These are phyloP conservation scores for Neoboletus subvelutipes DNA, from an alignment of 768 basidiomycete genomes.

Conservation along the genomic window DNA sequence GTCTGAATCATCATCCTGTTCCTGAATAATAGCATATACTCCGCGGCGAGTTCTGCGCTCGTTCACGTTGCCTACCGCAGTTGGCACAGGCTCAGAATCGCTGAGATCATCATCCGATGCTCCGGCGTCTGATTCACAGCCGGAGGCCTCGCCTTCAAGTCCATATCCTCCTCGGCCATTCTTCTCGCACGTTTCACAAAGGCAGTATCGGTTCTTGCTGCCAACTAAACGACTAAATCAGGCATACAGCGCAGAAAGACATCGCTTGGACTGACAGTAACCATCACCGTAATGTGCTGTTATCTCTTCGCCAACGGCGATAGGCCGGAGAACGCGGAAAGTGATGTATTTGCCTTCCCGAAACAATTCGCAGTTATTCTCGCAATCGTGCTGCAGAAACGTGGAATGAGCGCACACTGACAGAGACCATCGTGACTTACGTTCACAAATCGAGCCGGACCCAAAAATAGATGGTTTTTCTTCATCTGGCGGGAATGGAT, in stretches of 20 bases:
- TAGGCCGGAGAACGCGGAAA: slow-evolving; percentile 77
- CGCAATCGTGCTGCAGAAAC: slow-evolving; percentile 75
- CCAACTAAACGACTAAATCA: slow-evolving; percentile 51
- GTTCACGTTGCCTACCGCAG: slow-evolving; percentile 60
- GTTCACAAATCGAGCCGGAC: slow-evolving; percentile 90
- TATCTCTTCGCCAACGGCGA: slow-evolving; percentile 80
- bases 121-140: slow-evolving; percentile 47
- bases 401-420: neutral
- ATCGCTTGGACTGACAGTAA: slow-evolving; percentile 63
- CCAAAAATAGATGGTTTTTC: slow-evolving; percentile 88
- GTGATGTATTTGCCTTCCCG: slow-evolving; percentile 89
- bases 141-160: slow-evolving; percentile 48
- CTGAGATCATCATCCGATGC: slow-evolving; percentile 34
- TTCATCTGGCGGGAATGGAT: slow-evolving; percentile 91
- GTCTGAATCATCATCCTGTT: slow-evolving; percentile 59
- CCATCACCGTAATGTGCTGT: slow-evolving; percentile 90
- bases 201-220: slow-evolving; percentile 67
- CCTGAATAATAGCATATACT: slow-evolving; percentile 70
- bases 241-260: slow-evolving; percentile 20
- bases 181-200: slow-evolving; percentile 86
- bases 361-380: slow-evolving; percentile 86
- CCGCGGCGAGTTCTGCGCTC: slow-evolving; percentile 80
- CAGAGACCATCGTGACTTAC: slow-evolving; percentile 45
- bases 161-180: slow-evolving; percentile 71
- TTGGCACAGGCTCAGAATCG: slow-evolving; percentile 46